Evolutionary conservation across 768 basidiomycete species (phyloP).

Genomic region (Cystoderma amianthinum): DNA sequence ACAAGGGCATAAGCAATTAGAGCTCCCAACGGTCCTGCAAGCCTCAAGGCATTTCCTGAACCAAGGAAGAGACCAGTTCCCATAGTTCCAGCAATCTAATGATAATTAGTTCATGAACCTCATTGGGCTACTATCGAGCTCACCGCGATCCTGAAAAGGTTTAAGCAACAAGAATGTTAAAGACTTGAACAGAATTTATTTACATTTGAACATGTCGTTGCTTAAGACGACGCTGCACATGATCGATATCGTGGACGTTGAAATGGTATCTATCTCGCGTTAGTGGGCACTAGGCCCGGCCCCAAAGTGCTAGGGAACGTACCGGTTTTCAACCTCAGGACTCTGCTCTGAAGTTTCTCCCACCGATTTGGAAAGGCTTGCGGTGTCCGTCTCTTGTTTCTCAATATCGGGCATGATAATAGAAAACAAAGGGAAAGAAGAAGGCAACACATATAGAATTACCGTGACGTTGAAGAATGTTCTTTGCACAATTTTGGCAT

Average conservation of each 20-base stretch:
- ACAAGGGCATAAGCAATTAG: slow-evolving; percentile 58
- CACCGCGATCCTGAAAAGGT: slow-evolving; percentile 51
- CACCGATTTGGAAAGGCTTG: too few species aligned
- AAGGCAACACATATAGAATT: too few species aligned
- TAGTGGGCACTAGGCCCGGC: too few species aligned
- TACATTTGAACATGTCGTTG: slow-evolving; percentile 80
- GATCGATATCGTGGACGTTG: slow-evolving; percentile 58
- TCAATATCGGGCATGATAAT: too few species aligned
- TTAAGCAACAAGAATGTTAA: neutral
- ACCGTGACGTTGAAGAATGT: too few species aligned
- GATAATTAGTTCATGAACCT: neutral
- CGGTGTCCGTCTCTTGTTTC: too few species aligned
- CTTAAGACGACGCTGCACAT: slow-evolving; percentile 65
- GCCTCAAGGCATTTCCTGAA: slow-evolving; percentile 54
- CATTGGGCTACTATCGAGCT: slow-evolving; percentile 14
- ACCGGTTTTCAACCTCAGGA: too few species aligned
- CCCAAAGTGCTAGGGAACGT: too few species aligned
- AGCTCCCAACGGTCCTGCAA: slow-evolving; percentile 62
- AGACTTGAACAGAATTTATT: slow-evolving; percentile 11
- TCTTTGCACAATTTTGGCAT: too few species aligned
- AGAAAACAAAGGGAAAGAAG: too few species aligned
- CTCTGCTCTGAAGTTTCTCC: too few species aligned
- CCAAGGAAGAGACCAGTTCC: slow-evolving; percentile 73
- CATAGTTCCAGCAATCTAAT: slow-evolving; percentile 65
- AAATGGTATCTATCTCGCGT: slow-evolving; percentile 33